phyloP scores from a whole-genome alignment of 2,329 filamentous ascomycete genomes.

The Alternaria angustiovoidea region DNA sequence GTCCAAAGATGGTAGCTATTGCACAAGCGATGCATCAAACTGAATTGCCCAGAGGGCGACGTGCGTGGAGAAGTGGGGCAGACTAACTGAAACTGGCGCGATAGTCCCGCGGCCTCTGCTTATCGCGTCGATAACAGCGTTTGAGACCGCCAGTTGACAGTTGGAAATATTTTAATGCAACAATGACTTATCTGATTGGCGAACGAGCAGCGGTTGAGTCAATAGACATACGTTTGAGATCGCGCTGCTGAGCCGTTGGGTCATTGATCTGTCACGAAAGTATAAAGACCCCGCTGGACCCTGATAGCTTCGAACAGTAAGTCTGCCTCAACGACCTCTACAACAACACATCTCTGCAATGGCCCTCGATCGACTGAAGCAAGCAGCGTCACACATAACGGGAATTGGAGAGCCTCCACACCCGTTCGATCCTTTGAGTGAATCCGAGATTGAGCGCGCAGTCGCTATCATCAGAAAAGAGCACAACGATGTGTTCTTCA shows the following conservation, averaged over 20 bases:
- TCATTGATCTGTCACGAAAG: constrained; percentile 9
- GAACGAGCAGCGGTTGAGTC: not conserved
- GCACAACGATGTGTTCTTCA: constrained; percentile 79
- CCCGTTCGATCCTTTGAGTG: constrained; percentile 79
- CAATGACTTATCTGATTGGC: constrained; percentile 10
- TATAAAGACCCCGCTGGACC: constrained; percentile 35
- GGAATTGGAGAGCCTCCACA: constrained; percentile 66
- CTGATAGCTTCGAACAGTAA: constrained; percentile 15
- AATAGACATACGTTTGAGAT: not conserved
- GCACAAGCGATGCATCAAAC: constrained; percentile 16
- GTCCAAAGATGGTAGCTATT: constrained; percentile 11
- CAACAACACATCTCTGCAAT: constrained; percentile 49
- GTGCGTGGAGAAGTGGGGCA: constrained; percentile 20
- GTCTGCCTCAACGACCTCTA: constrained; percentile 5
- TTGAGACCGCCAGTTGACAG: constrained; percentile 11
- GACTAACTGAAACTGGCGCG: constrained; percentile 12
- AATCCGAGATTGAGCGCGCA: constrained; percentile 75
- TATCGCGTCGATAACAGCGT: constrained; percentile 21
- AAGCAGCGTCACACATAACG: constrained; percentile 68
- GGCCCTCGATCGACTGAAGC: constrained; percentile 70
- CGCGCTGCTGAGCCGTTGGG: not conserved
- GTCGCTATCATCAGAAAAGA: constrained; percentile 74
- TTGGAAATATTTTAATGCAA: constrained; percentile 3
- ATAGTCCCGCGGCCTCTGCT: constrained; percentile 16
- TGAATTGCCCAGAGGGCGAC: constrained; percentile 7